Evolutionary conservation across 495 filamentous ascomycete species (phyloP).

Genomic region (Penicillium ochrochloron): DNA sequence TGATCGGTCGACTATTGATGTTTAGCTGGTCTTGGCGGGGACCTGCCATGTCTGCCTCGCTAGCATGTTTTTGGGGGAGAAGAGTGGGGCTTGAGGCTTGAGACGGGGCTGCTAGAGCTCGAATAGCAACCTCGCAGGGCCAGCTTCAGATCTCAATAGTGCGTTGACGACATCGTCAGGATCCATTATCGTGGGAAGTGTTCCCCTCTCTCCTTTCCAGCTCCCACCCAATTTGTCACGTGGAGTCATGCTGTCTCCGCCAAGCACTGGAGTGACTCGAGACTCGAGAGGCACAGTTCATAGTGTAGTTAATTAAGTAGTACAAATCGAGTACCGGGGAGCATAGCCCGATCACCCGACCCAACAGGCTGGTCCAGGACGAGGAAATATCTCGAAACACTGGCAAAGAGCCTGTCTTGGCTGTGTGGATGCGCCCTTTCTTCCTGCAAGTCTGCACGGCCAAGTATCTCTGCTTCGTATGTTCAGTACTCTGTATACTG

Average conservation of each 20-base stretch:
- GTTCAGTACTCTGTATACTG: neutral
- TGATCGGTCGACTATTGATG: slow-evolving; percentile 55
- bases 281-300: neutral
- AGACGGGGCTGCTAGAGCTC: neutral
- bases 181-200: neutral
- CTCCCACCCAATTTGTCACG: neutral
- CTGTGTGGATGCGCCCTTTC: neutral
- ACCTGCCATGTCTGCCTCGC: slow-evolving; percentile 34
- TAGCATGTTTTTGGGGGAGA: slow-evolving; percentile 12
- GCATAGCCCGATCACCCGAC: slow-evolving; percentile 13
- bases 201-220: neutral
- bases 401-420: neutral
- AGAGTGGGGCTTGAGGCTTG: neutral
- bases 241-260: neutral
- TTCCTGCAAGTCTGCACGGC: neutral
- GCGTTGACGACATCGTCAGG: slow-evolving; percentile 16
- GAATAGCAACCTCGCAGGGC: neutral
- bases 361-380: slow-evolving; percentile 7
- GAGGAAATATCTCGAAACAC: slow-evolving; percentile 14
- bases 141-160: slow-evolving; percentile 36
- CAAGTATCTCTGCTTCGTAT: neutral
- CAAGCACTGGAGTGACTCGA: neutral
- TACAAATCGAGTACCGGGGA: slow-evolving; percentile 6
- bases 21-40: slow-evolving; percentile 47
- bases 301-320: neutral